phyloP scores from a whole-genome alignment of 805 yeast genomes.

The Monosporozyma siamensis region DNA sequence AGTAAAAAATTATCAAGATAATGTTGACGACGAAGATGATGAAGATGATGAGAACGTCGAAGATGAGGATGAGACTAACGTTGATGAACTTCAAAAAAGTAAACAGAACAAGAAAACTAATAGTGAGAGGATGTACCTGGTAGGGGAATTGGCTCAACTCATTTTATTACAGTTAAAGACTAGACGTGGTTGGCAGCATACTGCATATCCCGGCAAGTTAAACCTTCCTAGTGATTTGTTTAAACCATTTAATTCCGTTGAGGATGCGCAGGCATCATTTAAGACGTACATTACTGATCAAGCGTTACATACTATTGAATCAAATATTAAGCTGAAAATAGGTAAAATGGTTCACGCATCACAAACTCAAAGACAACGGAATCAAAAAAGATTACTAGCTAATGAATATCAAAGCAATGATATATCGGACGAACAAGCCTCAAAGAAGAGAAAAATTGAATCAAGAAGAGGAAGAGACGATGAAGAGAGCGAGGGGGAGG shows the following conservation, averaged over 20 bases:
- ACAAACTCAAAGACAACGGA: constrained; percentile 26
- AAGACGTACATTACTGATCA: constrained; percentile 47
- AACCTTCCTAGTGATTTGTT: constrained; percentile 62
- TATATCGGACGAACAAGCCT: constrained; percentile 5
- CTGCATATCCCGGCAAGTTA: constrained; percentile 75
- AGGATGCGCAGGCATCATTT: constrained; percentile 49
- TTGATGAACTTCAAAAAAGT: too few species aligned
- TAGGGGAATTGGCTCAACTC: constrained; percentile 68
- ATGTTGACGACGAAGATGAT: constrained; percentile 30
- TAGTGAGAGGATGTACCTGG: constrained; percentile 39
- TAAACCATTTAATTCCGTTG: constrained; percentile 46
- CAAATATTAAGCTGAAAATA: constrained; percentile 29
- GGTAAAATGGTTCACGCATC: constrained; percentile 22
- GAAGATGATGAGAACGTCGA: constrained; percentile 22
- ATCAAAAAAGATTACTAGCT: constrained; percentile 22
- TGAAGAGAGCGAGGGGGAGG: constrained; percentile 13
- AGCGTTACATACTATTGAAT: constrained; percentile 31
- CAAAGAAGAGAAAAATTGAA: constrained; percentile 7
- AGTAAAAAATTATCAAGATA: constrained; percentile 69
- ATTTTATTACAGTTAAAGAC: constrained; percentile 50
- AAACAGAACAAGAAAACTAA: constrained; percentile 30
- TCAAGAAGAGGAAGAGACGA: constrained; percentile 1
- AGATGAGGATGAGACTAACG: constrained; percentile 6
- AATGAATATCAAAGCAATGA: constrained; percentile 15
- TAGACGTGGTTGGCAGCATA: constrained; percentile 54